Percentiles rank a stretch among this genome's conserved stretches.
Conservation (phyloP, 345 rosid species). For the Eutrema heterophyllum region DNA sequence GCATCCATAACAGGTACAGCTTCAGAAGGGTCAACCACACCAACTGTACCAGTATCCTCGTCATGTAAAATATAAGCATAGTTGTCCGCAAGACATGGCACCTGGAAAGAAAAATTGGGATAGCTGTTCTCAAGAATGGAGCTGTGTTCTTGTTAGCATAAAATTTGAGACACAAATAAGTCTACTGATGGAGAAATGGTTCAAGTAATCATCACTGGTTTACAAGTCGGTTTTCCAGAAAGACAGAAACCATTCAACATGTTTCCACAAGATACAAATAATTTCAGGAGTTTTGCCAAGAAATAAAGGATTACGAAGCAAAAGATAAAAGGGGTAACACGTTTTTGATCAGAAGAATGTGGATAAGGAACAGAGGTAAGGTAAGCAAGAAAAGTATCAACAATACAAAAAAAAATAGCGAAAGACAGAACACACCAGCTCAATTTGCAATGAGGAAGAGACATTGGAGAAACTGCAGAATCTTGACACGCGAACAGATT, state of each 20-base stretch:
- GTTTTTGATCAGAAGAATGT: neutral
- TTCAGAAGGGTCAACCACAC: slow-evolving; percentile 97
- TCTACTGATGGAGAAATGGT: too few relatives aligned
- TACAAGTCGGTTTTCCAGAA: too few relatives aligned
- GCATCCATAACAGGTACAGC: slow-evolving; percentile 26
- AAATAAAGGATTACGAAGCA: neutral
- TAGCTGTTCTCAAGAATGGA: too few relatives aligned
- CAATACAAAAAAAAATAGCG: neutral
- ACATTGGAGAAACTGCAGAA: slow-evolving; percentile 71
- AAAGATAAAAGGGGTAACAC: neutral
- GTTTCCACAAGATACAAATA: too few relatives aligned
- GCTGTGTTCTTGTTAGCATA: too few relatives aligned
- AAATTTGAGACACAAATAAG: too few relatives aligned
- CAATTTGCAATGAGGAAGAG: slow-evolving; percentile 74
- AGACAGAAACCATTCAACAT: too few relatives aligned
- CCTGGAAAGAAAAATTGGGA: slow-evolving; percentile 37
- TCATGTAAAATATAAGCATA: slow-evolving; percentile 91
- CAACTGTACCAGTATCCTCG: slow-evolving; percentile 91
- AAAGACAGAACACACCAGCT: slow-evolving; percentile 48
- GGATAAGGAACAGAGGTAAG: too few relatives aligned
- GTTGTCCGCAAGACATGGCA: slow-evolving; percentile 87
- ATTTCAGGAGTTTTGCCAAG: too few relatives aligned
- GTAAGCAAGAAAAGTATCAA: neutral
- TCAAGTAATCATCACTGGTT: too few relatives aligned
- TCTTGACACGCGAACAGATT: slow-evolving; percentile 59